Percentiles rank a stretch among this genome's conserved stretches.
phyloP scores from a whole-genome alignment of 2,329 filamentous ascomycete species.

The Aureobasidium lini region DNA sequence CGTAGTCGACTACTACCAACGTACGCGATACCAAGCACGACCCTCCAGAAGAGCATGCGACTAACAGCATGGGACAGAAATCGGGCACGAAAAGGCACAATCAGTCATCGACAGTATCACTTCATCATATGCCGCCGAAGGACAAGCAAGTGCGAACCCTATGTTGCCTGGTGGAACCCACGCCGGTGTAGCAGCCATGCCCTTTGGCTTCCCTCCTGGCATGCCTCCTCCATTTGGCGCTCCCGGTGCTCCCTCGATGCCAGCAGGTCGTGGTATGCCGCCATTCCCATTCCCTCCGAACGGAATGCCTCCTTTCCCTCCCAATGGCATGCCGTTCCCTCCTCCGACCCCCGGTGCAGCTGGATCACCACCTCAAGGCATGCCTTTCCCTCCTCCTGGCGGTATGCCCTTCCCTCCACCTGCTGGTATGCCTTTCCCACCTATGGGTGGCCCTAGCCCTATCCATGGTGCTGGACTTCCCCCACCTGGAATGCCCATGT shows the following conservation, averaged over 20 bases:
- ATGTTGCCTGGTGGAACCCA: constrained; percentile 50
- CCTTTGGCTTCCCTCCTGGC: constrained; percentile 45
- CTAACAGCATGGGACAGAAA: constrained; percentile 51
- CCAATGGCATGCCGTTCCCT: constrained; percentile 18
- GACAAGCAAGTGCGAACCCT: constrained; percentile 77
- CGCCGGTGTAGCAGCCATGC: constrained; percentile 42
- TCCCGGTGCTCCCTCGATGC: constrained; percentile 30
- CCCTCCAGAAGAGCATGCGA: background rate
- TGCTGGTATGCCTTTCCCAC: constrained; percentile 24
- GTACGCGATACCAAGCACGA: constrained; percentile 38
- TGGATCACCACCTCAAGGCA: constrained; percentile 22
- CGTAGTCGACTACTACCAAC: constrained; percentile 97
- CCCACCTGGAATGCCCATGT: constrained; percentile 11
- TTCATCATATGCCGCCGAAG: constrained; percentile 87
- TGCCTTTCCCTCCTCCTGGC: constrained; percentile 23
- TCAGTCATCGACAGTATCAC: constrained; percentile 98
- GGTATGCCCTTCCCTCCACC: constrained; percentile 22
- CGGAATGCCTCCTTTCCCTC: constrained; percentile 30
- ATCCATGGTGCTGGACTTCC: constrained; percentile 14
- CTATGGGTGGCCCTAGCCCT: constrained; percentile 20
- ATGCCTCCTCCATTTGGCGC: constrained; percentile 32
- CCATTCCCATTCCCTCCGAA: constrained; percentile 30
- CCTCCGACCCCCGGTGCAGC: constrained; percentile 17
- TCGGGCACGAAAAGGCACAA: constrained; percentile 96
- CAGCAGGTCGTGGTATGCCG: constrained; percentile 24